phyloP scores from a whole-genome alignment of 73 alveolate species.

The Uronychia setigera region DNA sequence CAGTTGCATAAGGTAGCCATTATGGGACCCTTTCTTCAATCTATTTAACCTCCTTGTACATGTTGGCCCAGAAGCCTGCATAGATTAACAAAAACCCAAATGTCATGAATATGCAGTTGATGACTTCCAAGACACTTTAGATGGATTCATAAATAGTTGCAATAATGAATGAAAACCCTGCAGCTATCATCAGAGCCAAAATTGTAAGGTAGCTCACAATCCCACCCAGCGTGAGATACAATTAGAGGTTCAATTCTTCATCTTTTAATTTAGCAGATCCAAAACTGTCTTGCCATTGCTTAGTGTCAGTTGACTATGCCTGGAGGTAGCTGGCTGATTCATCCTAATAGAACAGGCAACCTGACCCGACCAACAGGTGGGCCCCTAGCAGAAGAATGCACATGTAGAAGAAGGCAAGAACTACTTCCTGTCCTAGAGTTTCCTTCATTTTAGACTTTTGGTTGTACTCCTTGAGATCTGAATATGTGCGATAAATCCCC shows the following conservation, averaged over 20 bases:
- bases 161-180: neutral
- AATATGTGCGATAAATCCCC: neutral
- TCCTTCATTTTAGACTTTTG: neutral
- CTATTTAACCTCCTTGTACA: neutral
- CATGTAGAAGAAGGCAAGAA: neutral
- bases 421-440: neutral
- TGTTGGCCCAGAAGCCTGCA: neutral
- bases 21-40: neutral
- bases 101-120: neutral
- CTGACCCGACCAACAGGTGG: neutral
- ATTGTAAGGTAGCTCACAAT: neutral
- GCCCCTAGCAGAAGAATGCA: neutral
- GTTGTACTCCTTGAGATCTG: neutral
- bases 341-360: neutral
- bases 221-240: neutral
- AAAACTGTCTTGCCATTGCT: neutral
- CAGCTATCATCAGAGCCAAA: neutral
- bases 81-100: neutral
- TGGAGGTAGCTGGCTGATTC: neutral
- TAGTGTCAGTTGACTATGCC: neutral
- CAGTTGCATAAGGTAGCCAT: constrained; percentile 1
- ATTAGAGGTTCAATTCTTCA: neutral
- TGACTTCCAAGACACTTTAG: neutral
- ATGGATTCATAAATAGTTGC: constrained; percentile 13
- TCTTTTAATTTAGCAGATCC: neutral